These are phyloP conservation scores for Apophysomyces sp. DNA, from an alignment of 371 early-diverging fungal species.

Conservation along the genomic window DNA sequence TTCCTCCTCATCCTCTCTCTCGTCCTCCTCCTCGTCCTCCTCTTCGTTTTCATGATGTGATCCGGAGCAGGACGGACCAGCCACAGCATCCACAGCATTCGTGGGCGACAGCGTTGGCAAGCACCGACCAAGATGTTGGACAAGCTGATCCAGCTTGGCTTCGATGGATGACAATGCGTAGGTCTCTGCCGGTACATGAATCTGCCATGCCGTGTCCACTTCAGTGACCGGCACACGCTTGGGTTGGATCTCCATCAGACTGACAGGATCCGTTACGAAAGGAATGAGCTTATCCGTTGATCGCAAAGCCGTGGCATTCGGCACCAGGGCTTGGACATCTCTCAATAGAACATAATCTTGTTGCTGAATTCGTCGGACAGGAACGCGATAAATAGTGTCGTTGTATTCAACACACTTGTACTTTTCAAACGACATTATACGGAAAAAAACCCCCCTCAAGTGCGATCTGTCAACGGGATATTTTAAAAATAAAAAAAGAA, in stretches of 20 bases:
- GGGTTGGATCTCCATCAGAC: slow-evolving; percentile 22
- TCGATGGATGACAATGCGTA: slow-evolving; percentile 20
- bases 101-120: neutral
- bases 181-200: slow-evolving; percentile 26
- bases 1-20: neutral
- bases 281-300: slow-evolving; percentile 38
- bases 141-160: slow-evolving; percentile 29
- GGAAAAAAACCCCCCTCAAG: too few relatives aligned
- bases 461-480: neutral
- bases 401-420: slow-evolving; percentile 34
- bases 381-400: slow-evolving; percentile 30
- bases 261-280: slow-evolving; percentile 27
- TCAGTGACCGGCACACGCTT: slow-evolving; percentile 28
- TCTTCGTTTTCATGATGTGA: neutral
- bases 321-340: slow-evolving; percentile 39
- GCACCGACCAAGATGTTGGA: slow-evolving; percentile 11
- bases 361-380: slow-evolving; percentile 32
- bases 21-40: slow-evolving; percentile 4
- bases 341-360: slow-evolving; percentile 28
- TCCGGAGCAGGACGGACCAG: neutral
- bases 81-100: neutral
- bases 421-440: neutral
- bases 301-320: slow-evolving; percentile 38
- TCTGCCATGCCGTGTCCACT: slow-evolving; percentile 32
- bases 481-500: too few relatives aligned